Base-by-base conservation (phyloP, 257 asterid species). In the Capsicum chinense region DNA sequence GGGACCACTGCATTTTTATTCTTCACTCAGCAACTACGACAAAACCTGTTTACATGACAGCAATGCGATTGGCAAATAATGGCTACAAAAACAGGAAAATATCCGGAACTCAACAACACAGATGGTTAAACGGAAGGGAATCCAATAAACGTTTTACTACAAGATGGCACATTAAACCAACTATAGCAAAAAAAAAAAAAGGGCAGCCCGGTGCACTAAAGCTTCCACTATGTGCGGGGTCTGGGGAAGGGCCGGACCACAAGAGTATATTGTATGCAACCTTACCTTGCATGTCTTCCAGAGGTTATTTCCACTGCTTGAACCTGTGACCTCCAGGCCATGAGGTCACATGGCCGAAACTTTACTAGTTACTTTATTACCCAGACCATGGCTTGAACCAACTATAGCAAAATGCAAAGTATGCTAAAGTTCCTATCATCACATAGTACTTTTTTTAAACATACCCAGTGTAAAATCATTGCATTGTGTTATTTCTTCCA, bases 141-240 rank as follows among this genome's bases (percentile, higher is more conserved):
- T 5, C 58, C 60, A 82, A 83, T 76, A 89, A 73, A 93, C 99
- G 93, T 93, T 92, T 92, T 79, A 94, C 90, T 44, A 92, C 99
- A 85, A 93, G 92, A 90, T 93, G 98, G 88, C 98, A 94, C 98
- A 94, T 94, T 92, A 94, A 93, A 76, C 99, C 99, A 88, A 95
- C 97, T 71, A 94, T 39, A 84, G 99, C 97, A 79, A 98, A 97
- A 79, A 92, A 26, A 21, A 21, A 95, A 44, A 98, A 91, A 73
- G 98, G 93, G 89, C 44, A 39, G 44, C 44, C 44, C 44, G 44
- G 44, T 39, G 3, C 44, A 39, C 44, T 39, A 39, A 39, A 39
- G 44, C 44, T 39, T 4, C 44, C 44, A 39, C 44, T 39, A 39
- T 39, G 44, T 4, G 44, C 44, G 44, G 44, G 44, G 44, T 39